Percentiles rank a stretch among this genome's conserved stretches.
Conservation (phyloP, 129 eudicot genomes). For the Glebionis coronaria region DNA sequence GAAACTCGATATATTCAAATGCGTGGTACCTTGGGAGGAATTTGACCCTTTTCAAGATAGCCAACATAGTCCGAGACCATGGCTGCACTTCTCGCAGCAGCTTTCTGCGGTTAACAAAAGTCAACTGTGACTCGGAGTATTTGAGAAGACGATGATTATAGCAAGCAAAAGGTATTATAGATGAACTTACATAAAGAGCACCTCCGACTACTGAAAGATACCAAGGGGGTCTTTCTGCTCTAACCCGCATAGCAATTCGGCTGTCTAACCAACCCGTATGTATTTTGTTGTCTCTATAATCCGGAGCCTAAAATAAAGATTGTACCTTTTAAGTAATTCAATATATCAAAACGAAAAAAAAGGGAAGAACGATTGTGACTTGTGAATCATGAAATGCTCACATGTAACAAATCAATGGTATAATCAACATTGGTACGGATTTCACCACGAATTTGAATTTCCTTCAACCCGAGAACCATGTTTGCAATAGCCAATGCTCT, state of each 20-base stretch:
- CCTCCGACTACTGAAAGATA: constrained; percentile 98
- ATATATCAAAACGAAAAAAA: no score
- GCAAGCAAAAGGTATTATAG: not conserved
- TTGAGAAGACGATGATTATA: constrained; percentile 1
- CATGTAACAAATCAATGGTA: constrained; percentile 90
- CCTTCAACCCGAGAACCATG: constrained; percentile 98
- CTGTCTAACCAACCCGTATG: constrained; percentile 99
- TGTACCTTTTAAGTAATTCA: not conserved
- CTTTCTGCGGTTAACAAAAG: constrained; percentile 64
- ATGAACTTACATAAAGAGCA: constrained; percentile 75
- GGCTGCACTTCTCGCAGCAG: constrained; percentile 95
- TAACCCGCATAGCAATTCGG: constrained; percentile 97
- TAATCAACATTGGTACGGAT: constrained; percentile 99
- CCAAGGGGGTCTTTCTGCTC: constrained; percentile 99
- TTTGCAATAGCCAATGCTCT: constrained; percentile 94
- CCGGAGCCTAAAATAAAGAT: constrained; percentile 61
- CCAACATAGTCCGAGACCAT: constrained; percentile 97
- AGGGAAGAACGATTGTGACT: not conserved
- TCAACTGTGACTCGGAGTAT: constrained; percentile 18
- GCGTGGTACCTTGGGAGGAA: constrained; percentile 82
- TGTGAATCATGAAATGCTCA: constrained; percentile 30
- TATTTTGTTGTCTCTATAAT: constrained; percentile 91
- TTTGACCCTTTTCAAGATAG: constrained; percentile 98
- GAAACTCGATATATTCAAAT: not conserved
- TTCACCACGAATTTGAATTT: constrained; percentile 97